phyloP scores from a whole-genome alignment of 2,329 filamentous ascomycete genomes.

The Bipolaris victoriae region DNA sequence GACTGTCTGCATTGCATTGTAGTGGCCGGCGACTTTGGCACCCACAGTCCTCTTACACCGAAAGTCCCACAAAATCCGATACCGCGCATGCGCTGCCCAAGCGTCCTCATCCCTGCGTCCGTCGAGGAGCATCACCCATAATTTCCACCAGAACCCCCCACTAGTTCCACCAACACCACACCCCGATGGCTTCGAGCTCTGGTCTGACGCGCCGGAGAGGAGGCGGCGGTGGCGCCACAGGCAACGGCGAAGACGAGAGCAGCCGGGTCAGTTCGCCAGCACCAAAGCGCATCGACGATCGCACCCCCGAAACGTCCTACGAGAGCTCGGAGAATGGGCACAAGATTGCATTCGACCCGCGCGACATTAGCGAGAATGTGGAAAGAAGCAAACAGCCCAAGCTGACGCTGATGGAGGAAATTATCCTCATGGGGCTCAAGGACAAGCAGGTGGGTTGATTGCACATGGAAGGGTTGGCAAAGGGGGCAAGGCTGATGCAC shows the following conservation, averaged over 20 bases:
- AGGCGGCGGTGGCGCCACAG: conserved; percentile 64
- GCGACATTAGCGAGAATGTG: conserved; percentile 95
- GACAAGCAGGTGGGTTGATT: conserved; percentile 84
- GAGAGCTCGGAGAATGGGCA: conserved; percentile 92
- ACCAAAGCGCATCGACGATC: conserved; percentile 66
- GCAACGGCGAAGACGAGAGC: conserved; percentile 66
- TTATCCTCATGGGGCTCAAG: conserved; percentile 91
- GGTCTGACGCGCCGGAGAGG: conserved; percentile 74
- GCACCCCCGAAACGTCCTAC: conserved; percentile 78
- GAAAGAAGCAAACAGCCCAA: conserved; percentile 98
- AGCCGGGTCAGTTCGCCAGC: conserved; percentile 71
- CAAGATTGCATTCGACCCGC: conserved; percentile 96
- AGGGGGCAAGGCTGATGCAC: conserved; percentile 24
- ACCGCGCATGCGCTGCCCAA: conserved; percentile 44
- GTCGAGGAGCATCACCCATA: conserved; percentile 41
- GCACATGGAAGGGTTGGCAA: conserved; percentile 13
- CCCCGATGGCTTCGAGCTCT: conserved; percentile 69
- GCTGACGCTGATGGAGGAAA: conserved; percentile 98
- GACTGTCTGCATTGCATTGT: conserved; percentile 17
- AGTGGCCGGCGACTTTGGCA: conserved; percentile 15
- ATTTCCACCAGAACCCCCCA: conserved; percentile 37
- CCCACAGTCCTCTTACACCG: conserved; percentile 17
- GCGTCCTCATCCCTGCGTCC: conserved; percentile 43
- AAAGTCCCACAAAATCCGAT: conserved; percentile 19
- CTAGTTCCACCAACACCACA: conserved; percentile 39